Base-by-base conservation (phyloP, 352 stramenopile genomes). In the Phytophthora citrophthora region DNA sequence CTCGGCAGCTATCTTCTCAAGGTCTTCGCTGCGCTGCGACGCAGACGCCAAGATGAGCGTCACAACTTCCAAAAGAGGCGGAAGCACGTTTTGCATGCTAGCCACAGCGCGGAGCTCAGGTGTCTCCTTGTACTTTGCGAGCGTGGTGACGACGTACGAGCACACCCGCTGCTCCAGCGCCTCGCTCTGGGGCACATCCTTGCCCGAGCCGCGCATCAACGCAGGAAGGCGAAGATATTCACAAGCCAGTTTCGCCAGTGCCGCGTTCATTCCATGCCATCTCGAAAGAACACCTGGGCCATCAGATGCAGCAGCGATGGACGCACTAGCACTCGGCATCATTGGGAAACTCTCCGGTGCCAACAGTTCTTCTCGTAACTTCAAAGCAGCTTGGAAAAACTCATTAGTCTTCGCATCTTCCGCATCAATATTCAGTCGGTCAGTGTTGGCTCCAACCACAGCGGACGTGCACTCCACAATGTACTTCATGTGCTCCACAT, bases 241-340 rank as follows among this genome's bases (percentile, higher is more conserved):
- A 39, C 83, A 93, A 5, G 79, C 82, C 36, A 91, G 81, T 47
- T 87, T 87, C 16, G 86, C 72, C 2, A 94, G 71, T 1, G 83
- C 64, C 4, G 86, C 72, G 64, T 94, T 94, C 59, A 94, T 83
- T 1, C 76, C 74, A 53, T 90, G 85, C 86, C 83, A 93, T 7
- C 74, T 81, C 2, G 79, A 89, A 13, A 89, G 61, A 11, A 59
- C 54, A 5, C 61, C 61, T 41, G 72, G 70, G 9, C 68, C 68
- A 32, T 90, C 80, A 16, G 74, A 74, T 39, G 55, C 64, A 18
- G 69, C 65, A 20, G 77, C 72, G 26, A 90, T 68, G 20, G 80
- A 74, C 27, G 74, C 68, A 51, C 58, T 76, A 11, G 66, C 56
- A 49, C 71, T 79, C 10, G 74, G 84, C 55, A 90, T 70, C 67